A percentile compares a stretch with the other conserved stretches of the same genome.
These are phyloP conservation scores for Phytophthora melonis DNA, from an alignment of 352 stramenopile genomes.

Conservation along the genomic window DNA sequence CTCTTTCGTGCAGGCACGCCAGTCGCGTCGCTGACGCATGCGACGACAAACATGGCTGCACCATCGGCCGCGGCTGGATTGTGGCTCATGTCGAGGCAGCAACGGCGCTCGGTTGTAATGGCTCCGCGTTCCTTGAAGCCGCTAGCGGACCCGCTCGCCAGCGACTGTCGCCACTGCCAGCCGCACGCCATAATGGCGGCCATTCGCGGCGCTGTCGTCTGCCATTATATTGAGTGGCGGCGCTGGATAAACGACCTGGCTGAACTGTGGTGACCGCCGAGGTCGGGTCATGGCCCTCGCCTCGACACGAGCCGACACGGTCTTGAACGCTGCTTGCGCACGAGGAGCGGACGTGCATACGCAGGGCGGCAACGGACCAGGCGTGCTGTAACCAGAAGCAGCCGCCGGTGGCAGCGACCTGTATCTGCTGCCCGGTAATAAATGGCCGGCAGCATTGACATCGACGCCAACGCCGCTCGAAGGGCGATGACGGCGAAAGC, in stretches of 20 bases:
- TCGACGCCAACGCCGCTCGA: neutral
- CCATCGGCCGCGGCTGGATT: slow-evolving; percentile 15
- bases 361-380: slow-evolving; percentile 14
- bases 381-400: slow-evolving; percentile 13
- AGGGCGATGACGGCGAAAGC: too few species aligned
- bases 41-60: slow-evolving; percentile 12
- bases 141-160: slow-evolving; percentile 9
- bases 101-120: neutral
- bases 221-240: neutral
- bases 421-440: too few species aligned
- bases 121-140: slow-evolving; percentile 1
- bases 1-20: neutral
- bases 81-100: slow-evolving; percentile 1
- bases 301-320: too few species aligned
- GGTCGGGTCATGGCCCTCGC: too few species aligned
- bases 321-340: slow-evolving; percentile 17
- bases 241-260: too few species aligned
- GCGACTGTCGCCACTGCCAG: slow-evolving; percentile 16
- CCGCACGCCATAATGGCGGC: too few species aligned
- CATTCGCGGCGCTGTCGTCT: slow-evolving; percentile 13
- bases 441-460: neutral
- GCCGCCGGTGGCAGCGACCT: too few species aligned
- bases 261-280: too few species aligned
- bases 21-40: slow-evolving; percentile 4
- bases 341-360: slow-evolving; percentile 20